Percentiles rank a stretch among this genome's conserved stretches.
phyloP scores from a whole-genome alignment of 345 rosid species.

The Physaria fendleri region DNA sequence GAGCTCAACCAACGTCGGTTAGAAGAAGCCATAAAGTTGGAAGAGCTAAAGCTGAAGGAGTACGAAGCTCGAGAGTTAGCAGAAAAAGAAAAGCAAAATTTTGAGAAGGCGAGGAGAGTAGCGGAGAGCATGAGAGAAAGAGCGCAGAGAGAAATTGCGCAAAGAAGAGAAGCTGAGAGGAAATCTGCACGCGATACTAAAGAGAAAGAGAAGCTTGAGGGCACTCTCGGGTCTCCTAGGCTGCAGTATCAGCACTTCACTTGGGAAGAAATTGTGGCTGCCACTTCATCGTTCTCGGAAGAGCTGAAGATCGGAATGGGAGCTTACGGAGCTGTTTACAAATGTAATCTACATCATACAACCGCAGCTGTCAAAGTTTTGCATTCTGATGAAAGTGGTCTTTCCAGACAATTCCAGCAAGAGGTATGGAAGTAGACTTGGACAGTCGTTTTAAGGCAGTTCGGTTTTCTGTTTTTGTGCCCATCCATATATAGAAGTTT shows the following conservation, averaged over 20 bases:
- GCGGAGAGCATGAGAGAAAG: constrained; percentile 39
- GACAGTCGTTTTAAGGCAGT: background rate
- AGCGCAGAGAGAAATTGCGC: constrained; percentile 55
- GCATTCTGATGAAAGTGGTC: constrained; percentile 19
- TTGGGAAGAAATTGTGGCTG: constrained; percentile 32
- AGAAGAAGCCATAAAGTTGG: constrained; percentile 61
- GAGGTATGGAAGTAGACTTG: constrained; percentile 26
- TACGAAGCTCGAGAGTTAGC: constrained; percentile 50
- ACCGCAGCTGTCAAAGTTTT: constrained; percentile 36
- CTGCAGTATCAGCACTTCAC: constrained; percentile 32
- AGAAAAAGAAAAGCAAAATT: constrained; percentile 50
- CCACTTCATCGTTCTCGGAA: constrained; percentile 32
- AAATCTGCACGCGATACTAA: constrained; percentile 48
- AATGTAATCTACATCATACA: constrained; percentile 34
- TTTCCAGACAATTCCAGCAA: constrained; percentile 30
- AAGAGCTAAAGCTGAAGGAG: constrained; percentile 51
- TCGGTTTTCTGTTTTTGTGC: background rate
- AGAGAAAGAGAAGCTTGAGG: constrained; percentile 71
- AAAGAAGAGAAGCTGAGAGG: constrained; percentile 57
- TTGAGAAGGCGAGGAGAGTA: constrained; percentile 54
- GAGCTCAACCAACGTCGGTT: constrained; percentile 40
- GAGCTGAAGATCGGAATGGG: constrained; percentile 33
- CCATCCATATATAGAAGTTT: background rate
- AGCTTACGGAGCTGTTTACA: constrained; percentile 32
- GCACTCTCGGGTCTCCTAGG: constrained; percentile 41